Conservation (phyloP, 2,329 filamentous ascomycete species). For the Sarocladium kiliense region DNA sequence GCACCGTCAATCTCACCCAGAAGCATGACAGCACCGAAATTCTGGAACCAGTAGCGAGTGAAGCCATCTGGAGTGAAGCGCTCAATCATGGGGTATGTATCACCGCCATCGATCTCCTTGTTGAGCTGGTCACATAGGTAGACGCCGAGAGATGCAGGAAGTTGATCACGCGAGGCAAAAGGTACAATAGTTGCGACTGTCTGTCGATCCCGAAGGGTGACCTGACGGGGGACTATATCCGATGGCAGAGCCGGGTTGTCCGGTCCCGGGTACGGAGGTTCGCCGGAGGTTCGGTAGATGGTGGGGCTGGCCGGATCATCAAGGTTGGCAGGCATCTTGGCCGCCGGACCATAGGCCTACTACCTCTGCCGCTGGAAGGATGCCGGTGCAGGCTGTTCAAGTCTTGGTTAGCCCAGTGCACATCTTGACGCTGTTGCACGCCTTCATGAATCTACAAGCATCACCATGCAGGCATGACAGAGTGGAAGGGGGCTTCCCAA, state of each 20-base stretch:
- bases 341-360: neutral
- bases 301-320: constrained; percentile 69
- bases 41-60: constrained; percentile 82
- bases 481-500: neutral
- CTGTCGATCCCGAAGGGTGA: constrained; percentile 77
- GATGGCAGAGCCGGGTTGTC: constrained; percentile 57
- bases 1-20: constrained; percentile 66
- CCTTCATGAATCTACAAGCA: neutral
- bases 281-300: constrained; percentile 65
- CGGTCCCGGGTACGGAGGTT: constrained; percentile 58
- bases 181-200: constrained; percentile 81
- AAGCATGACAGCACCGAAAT: constrained; percentile 84
- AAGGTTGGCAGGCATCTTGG: constrained; percentile 68
- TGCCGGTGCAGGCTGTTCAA: neutral
- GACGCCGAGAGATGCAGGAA: constrained; percentile 68
- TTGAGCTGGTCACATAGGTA: constrained; percentile 83
- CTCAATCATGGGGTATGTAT: constrained; percentile 86
- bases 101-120: constrained; percentile 85
- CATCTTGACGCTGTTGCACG: neutral
- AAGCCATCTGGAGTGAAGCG: constrained; percentile 70
- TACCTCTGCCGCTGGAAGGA: neutral
- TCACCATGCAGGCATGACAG: neutral
- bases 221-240: constrained; percentile 67
- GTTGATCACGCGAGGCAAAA: constrained; percentile 69
- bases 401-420: neutral